phyloP scores from a whole-genome alignment of 2,329 filamentous ascomycete genomes.

The Colletotrichum acutatum region DNA sequence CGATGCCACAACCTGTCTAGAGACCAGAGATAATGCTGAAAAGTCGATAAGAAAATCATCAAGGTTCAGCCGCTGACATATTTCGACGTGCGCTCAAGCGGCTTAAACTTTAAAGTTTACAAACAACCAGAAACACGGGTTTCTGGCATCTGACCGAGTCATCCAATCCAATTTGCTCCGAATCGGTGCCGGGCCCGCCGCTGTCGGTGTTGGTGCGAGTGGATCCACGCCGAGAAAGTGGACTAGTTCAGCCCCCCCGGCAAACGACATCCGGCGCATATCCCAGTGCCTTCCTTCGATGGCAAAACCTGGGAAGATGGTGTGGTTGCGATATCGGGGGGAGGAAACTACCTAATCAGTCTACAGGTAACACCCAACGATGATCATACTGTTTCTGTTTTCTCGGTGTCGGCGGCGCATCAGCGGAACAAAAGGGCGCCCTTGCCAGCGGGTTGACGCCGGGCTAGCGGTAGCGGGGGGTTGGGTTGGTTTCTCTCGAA shows the following conservation, averaged over 20 bases:
- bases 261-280: slow-evolving; percentile 9
- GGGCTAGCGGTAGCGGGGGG: neutral
- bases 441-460: neutral
- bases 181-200: slow-evolving; percentile 20
- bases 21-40: neutral
- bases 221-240: slow-evolving; percentile 29
- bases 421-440: neutral
- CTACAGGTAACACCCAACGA: slow-evolving; percentile 1
- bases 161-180: neutral
- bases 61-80: neutral
- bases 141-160: neutral
- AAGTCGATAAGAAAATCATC: neutral
- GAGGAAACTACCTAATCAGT: neutral
- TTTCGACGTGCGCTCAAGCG: neutral
- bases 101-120: neutral
- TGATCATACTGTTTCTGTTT: slow-evolving; percentile 7
- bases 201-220: slow-evolving; percentile 2
- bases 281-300: neutral
- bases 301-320: neutral
- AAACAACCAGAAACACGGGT: neutral
- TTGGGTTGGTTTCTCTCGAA: neutral
- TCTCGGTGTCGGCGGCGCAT: neutral
- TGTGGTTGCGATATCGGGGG: slow-evolving; percentile 25
- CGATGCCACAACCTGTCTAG: too few species aligned
- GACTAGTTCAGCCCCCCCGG: neutral